These are phyloP conservation scores for Blastobotrys peoriensis DNA, from an alignment of 805 yeast genomes.

Conservation along the genomic window DNA sequence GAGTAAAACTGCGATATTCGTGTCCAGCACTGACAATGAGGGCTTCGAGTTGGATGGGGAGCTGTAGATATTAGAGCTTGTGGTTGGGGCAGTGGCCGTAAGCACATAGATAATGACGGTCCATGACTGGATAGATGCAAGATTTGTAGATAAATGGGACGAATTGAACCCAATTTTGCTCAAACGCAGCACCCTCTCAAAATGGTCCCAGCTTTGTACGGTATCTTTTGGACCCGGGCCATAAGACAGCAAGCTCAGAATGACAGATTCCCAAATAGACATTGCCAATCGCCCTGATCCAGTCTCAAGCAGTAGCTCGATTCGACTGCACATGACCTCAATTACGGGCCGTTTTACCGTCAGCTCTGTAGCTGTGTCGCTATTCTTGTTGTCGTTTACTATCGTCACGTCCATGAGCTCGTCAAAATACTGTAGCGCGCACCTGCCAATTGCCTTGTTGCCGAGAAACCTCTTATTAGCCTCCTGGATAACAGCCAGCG, in stretches of 20 bases:
- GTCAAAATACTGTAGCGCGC: constrained; percentile 4
- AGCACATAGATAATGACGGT: constrained; percentile 15
- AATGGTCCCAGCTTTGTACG: constrained; percentile 14
- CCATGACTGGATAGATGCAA: constrained; percentile 17
- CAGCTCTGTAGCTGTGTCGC: not conserved
- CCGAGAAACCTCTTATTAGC: constrained; percentile 11
- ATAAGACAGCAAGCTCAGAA: constrained; percentile 10
- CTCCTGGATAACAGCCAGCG: constrained; percentile 15
- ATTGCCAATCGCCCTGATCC: constrained; percentile 14
- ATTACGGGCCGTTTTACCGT: not conserved
- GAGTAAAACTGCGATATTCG: constrained; percentile 8
- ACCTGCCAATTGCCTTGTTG: constrained; percentile 10
- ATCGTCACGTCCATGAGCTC: constrained; percentile 1
- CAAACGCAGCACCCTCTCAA: constrained; percentile 11
- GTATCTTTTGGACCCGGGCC: constrained; percentile 13
- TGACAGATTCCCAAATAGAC: constrained; percentile 14
- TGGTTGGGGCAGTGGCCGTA: constrained; percentile 7
- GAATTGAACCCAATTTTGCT: constrained; percentile 14
- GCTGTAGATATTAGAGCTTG: constrained; percentile 9
- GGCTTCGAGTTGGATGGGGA: constrained; percentile 6
- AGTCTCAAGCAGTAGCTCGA: constrained; percentile 1
- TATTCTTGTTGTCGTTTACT: not conserved
- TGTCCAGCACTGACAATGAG: constrained; percentile 1
- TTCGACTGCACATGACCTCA: constrained; percentile 6
- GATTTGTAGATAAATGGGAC: constrained; percentile 8